Percentiles rank a stretch among this genome's conserved stretches.
Conservation (phyloP, 768 basidiomycete genomes). For the Boletus rubescentipes region DNA sequence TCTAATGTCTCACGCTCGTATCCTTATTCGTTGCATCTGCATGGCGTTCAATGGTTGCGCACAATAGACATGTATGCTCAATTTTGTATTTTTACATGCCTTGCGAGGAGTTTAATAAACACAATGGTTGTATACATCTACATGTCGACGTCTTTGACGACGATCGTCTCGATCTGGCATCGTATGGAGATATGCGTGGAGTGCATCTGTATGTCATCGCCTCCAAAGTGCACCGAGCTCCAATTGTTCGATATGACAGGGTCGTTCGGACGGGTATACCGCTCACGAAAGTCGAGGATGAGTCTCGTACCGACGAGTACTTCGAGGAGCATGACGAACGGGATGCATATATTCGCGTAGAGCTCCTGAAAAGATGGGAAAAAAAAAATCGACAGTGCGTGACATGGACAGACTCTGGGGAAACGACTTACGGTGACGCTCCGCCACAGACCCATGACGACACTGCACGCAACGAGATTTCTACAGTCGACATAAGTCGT, state of each 20-base stretch:
- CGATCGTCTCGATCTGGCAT: slow-evolving; percentile 20
- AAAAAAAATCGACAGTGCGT: not conserved
- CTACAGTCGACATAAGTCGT: slow-evolving; percentile 13
- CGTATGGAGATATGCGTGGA: slow-evolving; percentile 5
- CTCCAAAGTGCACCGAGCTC: slow-evolving; percentile 19
- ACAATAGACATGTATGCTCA: slow-evolving; percentile 3
- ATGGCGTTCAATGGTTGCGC: slow-evolving; percentile 10
- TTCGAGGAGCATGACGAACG: slow-evolving; percentile 33
- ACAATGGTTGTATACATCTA: not conserved
- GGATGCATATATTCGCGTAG: slow-evolving; percentile 31
- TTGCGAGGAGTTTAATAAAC: slow-evolving; percentile 6
- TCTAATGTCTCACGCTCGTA: slow-evolving; percentile 2
- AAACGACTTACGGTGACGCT: slow-evolving; percentile 20
- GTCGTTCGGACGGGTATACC: slow-evolving; percentile 21
- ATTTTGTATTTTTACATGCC: slow-evolving; percentile 20
- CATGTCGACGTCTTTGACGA: not conserved
- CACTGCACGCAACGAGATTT: slow-evolving; percentile 23
- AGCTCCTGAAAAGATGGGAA: slow-evolving; percentile 11
- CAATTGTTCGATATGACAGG: slow-evolving; percentile 1
- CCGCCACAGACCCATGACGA: slow-evolving; percentile 30
- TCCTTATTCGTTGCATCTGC: slow-evolving; percentile 10
- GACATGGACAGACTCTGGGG: not conserved
- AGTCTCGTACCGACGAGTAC: slow-evolving; percentile 31
- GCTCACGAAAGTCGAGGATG: slow-evolving; percentile 33
- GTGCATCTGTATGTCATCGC: slow-evolving; percentile 3